Base-by-base conservation (phyloP, 768 basidiomycete species). In the Floccularia luteovirens region DNA sequence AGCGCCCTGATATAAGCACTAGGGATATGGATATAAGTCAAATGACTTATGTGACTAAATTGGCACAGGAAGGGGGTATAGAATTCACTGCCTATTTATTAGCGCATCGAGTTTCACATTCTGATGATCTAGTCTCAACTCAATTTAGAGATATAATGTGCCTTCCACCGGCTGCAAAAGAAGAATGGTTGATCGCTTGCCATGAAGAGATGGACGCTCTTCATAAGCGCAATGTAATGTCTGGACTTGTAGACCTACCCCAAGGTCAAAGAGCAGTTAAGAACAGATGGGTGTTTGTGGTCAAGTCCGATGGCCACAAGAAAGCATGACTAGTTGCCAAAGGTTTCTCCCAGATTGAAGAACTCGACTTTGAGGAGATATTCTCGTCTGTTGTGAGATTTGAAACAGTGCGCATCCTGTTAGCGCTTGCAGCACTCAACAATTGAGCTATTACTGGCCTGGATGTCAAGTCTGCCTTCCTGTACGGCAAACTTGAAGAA, bases 261-360 rank as follows among this genome's bases (percentile, higher is more conserved):
- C 32, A 7, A 34, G 32, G 32, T 17, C 32, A 17, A 34, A 34
- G 16, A 19, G 32, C 32, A 8, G 16, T 34, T 17, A 34, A 34
- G 16, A 34, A 34, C 16, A 12, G 32, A 14, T 34, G 32, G 16
- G 16, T 17, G 7, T 34, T 34, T 34, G 32, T 6, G 8, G 8
- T 34, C 7, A 34, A 34, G 32, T 7, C 32, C 32, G 32, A 34
- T 34, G 32, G 32, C n/a, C 32, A 17, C 7, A 34, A 34, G 16
- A 34, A 34, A 17, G 32, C 32, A 34, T 19, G 32, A 7, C 32
- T 34, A 34, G 32, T 17, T 34, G 32, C 32, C 16, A 34, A 34
- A 17, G 32, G 32, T 34, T 34, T 34, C 16, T 34, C 32, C n/a
- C 32, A 34, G 16, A 34, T 34, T 17, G 16, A 34, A 34, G 32